Conservation (phyloP, 768 basidiomycete genomes). For the Calocera viscosa region DNA sequence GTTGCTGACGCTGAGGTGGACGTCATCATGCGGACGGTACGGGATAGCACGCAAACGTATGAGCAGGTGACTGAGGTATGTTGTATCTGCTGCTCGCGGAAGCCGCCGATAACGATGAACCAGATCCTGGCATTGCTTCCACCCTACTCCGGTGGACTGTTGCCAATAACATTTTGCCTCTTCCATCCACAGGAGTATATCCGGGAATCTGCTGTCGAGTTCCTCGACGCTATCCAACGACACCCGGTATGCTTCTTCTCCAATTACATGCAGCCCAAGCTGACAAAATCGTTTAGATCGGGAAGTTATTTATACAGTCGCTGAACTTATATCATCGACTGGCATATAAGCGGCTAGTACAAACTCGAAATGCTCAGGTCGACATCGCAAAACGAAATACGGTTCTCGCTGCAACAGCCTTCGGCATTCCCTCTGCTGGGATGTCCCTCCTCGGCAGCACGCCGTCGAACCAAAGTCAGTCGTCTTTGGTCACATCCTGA, state of each 20-base stretch:
- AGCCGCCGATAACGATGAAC: conserved; percentile 5
- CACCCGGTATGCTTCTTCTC: conserved; percentile 48
- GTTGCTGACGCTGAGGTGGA: conserved; percentile 63
- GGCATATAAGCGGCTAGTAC: conserved; percentile 21
- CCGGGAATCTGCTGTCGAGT: conserved; percentile 66
- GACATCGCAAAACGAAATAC: neutral
- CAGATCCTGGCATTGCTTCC: conserved; percentile 73
- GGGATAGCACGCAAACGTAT: conserved; percentile 60
- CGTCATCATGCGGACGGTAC: conserved; percentile 60
- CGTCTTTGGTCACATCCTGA: neutral
- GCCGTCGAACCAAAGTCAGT: conserved; percentile 1
- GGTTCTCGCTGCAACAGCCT: neutral
- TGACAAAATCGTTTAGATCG: conserved; percentile 21
- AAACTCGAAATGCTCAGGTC: neutral
- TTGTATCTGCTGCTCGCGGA: conserved; percentile 13
- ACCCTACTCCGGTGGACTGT: conserved; percentile 65
- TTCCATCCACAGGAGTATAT: conserved; percentile 76
- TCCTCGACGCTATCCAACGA: conserved; percentile 65
- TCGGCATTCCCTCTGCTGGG: neutral
- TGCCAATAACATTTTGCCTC: conserved; percentile 75
- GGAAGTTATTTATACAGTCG: conserved; percentile 20
- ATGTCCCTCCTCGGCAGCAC: neutral
- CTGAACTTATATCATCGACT: conserved; percentile 28
- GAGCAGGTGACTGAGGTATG: conserved; percentile 82
- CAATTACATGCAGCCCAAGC: neutral